Percentiles rank a stretch among this genome's conserved stretches.
Evolutionary conservation across 2,329 filamentous ascomycete species (phyloP).

Genomic region (Penicillium verrucosum): DNA sequence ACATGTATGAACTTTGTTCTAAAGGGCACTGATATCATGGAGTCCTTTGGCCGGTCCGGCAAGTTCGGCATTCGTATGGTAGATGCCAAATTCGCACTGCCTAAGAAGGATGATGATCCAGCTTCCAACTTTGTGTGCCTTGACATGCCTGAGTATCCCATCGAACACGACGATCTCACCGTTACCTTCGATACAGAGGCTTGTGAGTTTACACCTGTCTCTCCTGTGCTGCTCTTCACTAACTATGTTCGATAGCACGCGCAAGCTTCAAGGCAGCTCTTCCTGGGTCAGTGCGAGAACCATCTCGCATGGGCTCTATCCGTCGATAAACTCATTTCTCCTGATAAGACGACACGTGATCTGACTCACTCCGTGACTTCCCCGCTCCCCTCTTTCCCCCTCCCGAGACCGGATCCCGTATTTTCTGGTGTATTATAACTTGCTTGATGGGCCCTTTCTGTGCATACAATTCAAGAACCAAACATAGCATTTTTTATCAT

Average conservation of each 20-base stretch:
- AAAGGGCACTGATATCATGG: constrained; percentile 79
- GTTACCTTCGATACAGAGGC: constrained; percentile 77
- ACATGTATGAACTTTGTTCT: constrained; percentile 86
- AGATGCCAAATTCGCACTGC: constrained; percentile 86
- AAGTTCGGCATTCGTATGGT: constrained; percentile 75
- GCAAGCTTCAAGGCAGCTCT: constrained; percentile 37
- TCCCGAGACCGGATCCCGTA: constrained; percentile 2
- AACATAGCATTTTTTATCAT: constrained; percentile 25
- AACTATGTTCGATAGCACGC: constrained; percentile 31
- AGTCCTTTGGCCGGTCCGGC: constrained; percentile 61
- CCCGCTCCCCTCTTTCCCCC: constrained; percentile 4
- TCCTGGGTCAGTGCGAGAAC: constrained; percentile 39
- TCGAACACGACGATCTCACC: constrained; percentile 87
- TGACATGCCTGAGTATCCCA: constrained; percentile 82
- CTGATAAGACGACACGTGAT: constrained; percentile 15
- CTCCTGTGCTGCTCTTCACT: background rate
- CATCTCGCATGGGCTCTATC: constrained; percentile 42
- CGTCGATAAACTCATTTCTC: constrained; percentile 31
- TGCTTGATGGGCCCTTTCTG: constrained; percentile 4
- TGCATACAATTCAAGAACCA: constrained; percentile 21
- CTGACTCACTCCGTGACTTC: constrained; percentile 18
- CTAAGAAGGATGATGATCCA: constrained; percentile 53
- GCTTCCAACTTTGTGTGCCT: constrained; percentile 74
- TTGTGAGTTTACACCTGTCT: constrained; percentile 55
- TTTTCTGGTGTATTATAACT: constrained; percentile 15